Base-by-base conservation (phyloP, 176 grass and related monocot species). In the Poa pratensis region DNA sequence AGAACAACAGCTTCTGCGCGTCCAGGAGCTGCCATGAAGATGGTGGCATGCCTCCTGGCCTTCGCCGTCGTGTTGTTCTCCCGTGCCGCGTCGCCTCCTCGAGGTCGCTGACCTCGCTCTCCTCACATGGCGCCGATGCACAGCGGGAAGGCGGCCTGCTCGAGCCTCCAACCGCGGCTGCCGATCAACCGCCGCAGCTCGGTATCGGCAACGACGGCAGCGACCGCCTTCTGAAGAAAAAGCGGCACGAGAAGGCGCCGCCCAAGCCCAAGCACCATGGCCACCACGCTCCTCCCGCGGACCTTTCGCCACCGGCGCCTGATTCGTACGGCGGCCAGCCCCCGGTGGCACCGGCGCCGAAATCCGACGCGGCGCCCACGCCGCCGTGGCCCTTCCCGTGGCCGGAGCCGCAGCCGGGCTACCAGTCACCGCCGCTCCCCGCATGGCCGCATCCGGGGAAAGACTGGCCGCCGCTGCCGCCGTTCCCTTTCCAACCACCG, bases 191-290 rank as follows among this genome's bases (percentile, higher is more conserved):
- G 30, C 57, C 68, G 77, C n/a, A 28, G 40, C 52, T 42, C 22
- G 23, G 7, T 12, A 20, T 46, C 8, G 49, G 24, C 15, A 9
- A 14, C 0, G 43, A 24, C 5, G 12, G 17, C 62, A 32, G 26
- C 13, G 62, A 27, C 26, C 57, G 2, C 10, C 26, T 32, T 74
- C 3, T 51, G 71, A 74, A 74, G 71, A 74, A 74, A 74, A 84
- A 83, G 57, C 37, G 54, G 20, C 50, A 23, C 13, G 43, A 30
- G 17, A 84, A 88, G 74, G 17, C 71, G 52, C 76, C 77, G 69
- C 82, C 82, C 82, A 89, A 81, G 50, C 87, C 40, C 40, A 42
- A 81, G 69, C 87, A 89, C 10, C 69, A 66, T 10, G 61, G 72
- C 5, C 80, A 46, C 61, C 82, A 40, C 40, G n/a, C 83, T 16